A percentile compares a stretch with the other conserved stretches of the same genome.
These are phyloP conservation scores for Paraphaeosphaeria minitans DNA, from an alignment of 2,329 filamentous ascomycete species.

Conservation along the genomic window DNA sequence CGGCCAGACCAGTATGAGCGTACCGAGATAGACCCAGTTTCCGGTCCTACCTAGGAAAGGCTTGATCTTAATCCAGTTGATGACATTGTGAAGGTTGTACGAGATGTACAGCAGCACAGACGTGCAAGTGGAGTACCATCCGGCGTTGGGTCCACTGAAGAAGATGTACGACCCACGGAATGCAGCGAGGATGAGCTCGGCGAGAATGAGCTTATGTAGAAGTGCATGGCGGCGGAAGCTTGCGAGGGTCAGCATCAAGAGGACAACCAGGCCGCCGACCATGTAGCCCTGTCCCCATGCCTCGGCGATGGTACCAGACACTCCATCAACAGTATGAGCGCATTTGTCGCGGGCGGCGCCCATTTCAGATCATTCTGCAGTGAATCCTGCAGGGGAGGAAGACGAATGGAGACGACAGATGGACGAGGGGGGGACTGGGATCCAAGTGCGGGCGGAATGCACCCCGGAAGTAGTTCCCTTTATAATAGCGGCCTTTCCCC, in stretches of 20 bases:
- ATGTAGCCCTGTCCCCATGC: conserved; percentile 46
- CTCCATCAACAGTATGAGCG: background rate
- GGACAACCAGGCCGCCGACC: conserved; percentile 39
- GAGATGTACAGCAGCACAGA: conserved; percentile 43
- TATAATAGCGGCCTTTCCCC: background rate
- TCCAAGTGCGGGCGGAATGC: background rate
- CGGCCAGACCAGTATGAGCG: conserved; percentile 38
- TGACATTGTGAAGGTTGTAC: conserved; percentile 43
- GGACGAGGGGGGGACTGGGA: background rate
- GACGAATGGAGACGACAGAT: background rate
- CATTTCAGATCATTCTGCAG: background rate
- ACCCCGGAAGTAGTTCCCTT: background rate
- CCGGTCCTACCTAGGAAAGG: conserved; percentile 43
- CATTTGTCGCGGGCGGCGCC: background rate
- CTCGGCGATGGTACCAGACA: conserved; percentile 29
- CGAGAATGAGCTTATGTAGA: conserved; percentile 43
- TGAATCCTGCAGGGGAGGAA: background rate
- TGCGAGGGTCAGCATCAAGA: conserved; percentile 43
- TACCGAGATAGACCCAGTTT: conserved; percentile 38
- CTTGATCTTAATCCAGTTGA: conserved; percentile 44
- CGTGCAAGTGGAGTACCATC: conserved; percentile 41
- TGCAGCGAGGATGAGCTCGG: conserved; percentile 43
- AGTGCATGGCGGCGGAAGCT: conserved; percentile 40
- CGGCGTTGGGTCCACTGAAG: conserved; percentile 34
- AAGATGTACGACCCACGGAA: conserved; percentile 46